Base-by-base conservation (phyloP, 352 stramenopile genomes). In the Globisporangium mamillatum region DNA sequence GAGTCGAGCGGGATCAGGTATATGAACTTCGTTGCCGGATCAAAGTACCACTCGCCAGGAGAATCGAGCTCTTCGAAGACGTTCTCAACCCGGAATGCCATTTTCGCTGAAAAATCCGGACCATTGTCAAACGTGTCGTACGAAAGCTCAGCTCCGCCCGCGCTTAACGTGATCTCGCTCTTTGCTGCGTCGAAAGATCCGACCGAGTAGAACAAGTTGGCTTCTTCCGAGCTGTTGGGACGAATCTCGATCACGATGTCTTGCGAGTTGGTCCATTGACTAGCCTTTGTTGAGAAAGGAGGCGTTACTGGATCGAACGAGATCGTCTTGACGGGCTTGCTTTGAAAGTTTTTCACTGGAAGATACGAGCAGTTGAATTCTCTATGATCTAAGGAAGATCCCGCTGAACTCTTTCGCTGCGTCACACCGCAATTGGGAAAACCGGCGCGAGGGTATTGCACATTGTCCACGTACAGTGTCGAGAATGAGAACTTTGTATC, bases 21-120 rank as follows among this genome's bases (percentile, higher is more conserved):
- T 29, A 93, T 59, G 9, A 34, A 55, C 18, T 78, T 77, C 32
- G 71, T 88, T 1, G 72, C 41, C 1, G 72, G 57, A 29, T 93
- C 79, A 46, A 90, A 93, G 55, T 81, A 93, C 83, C 82, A 90
- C 60, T 91, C 83, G 22, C 80, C 81, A 0, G 80, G 80, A 6
- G 75, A 75, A 73, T 92, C 77, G 9, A 92, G 67, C 66, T 91
- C 86, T 60, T 87, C 67, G 0, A 88, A 55, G 3, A 90, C 60
- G 58, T 93, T 93, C 56, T 91, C 86, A 18, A 90, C 74, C 14
- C 84, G 86, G 62, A 91, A 84, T 22, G 52, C 62, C n/a, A 70
- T 44, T 54, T 27, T 41, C 59, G 29, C 52, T 10, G 27, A 16
- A 25, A 59, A 25, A 54, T 69, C 29, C 46, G 63, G 67, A 29